Base-by-base conservation (phyloP, 306 rosid genomes). In the Psophocarpus tetragonolobus region DNA sequence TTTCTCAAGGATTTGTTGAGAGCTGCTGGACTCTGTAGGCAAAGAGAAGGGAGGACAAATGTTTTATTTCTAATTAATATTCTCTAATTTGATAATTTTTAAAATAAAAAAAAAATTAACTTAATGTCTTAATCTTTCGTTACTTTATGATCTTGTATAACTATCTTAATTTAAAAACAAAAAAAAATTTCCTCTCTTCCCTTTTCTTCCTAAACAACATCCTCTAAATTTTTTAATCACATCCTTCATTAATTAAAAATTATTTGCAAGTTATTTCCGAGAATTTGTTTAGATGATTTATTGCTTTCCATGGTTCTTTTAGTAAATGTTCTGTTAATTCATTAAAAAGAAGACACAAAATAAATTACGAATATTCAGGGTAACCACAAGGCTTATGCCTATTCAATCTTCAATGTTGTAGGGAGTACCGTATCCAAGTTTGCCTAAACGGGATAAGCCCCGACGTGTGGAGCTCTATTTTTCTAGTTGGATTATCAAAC, bases 391-490 rank as follows among this genome's bases (percentile, higher is more conserved):
- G 78, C 38, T 75, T 76, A 5, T 83, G 67, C 84, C 57, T 54
- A 26, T 61, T 70, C 54, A 47, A 65, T 72, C 80, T 87, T 50
- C 83, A 76, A 77, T 81, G 33, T 83, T 83, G 81, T 83, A 96
- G 99, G 91, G 92, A 66, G 92, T 92, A 72, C 90, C 92, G 30
- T 85, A 88, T 91, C 87, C 97, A 76, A 86, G 87, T 71, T 82
- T 96, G 80, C 99, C 96, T 53, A 88, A 90, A 85, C 91, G 91
- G 35, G 99, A 92, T 87, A 96, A 92, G 84, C 99, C 99, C 63
- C 87, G 99, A 84, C 96, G 98, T 11, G 99, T 96, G 8, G 97
- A 92, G 24, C 92, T 54, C 12, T 96, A 86, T 77, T 96, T 92
- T 80, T 96, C 99, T 73, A 86, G 99, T 87, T 96, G 99, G 99